These are phyloP conservation scores for Aurinia saxatilis DNA, from an alignment of 345 rosid genomes.

Conservation along the genomic window DNA sequence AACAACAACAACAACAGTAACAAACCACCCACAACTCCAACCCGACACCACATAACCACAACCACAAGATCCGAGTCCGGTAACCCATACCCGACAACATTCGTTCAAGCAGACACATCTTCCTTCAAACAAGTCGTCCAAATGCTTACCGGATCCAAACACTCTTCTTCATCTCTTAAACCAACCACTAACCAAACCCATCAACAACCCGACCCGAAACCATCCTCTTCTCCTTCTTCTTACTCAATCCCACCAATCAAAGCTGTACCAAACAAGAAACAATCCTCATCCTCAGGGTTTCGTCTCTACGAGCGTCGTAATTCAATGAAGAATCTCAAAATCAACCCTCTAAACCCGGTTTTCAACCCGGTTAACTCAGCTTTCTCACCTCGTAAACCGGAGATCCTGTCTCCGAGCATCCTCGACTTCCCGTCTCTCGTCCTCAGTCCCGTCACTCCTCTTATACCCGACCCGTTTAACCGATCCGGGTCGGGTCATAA, in stretches of 20 bases:
- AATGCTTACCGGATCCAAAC: slow-evolving; percentile 87
- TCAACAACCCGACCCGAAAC: slow-evolving; percentile 31
- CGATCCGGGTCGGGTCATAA: slow-evolving; percentile 40
- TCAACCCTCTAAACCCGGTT: slow-evolving; percentile 63
- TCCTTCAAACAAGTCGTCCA: slow-evolving; percentile 98
- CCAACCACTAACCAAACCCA: slow-evolving; percentile 22
- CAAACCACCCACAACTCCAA: slow-evolving; percentile 29
- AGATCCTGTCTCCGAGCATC: slow-evolving; percentile 86
- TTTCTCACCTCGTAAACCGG: slow-evolving; percentile 65
- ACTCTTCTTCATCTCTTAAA: slow-evolving; percentile 25
- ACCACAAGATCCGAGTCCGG: slow-evolving; percentile 76
- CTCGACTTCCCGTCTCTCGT: slow-evolving; percentile 81
- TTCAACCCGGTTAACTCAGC: slow-evolving; percentile 41
- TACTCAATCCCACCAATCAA: slow-evolving; percentile 92
- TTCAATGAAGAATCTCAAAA: slow-evolving; percentile 77
- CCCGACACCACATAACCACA: slow-evolving; percentile 33
- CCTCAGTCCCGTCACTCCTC: slow-evolving; percentile 89
- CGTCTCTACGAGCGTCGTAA: slow-evolving; percentile 90
- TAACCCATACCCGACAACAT: slow-evolving; percentile 89
- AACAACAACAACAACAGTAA: background rate
- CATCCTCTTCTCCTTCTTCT: slow-evolving; percentile 30
- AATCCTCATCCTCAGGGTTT: slow-evolving; percentile 53
- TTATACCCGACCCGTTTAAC: slow-evolving; percentile 85
- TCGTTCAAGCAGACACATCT: slow-evolving; percentile 90
- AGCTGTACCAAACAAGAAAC: slow-evolving; percentile 64